Evolutionary conservation across 2,329 filamentous ascomycete genomes (phyloP), one percentile per base, ranked within the genome.

Genomic region (Exophiala calicioides): DNA sequence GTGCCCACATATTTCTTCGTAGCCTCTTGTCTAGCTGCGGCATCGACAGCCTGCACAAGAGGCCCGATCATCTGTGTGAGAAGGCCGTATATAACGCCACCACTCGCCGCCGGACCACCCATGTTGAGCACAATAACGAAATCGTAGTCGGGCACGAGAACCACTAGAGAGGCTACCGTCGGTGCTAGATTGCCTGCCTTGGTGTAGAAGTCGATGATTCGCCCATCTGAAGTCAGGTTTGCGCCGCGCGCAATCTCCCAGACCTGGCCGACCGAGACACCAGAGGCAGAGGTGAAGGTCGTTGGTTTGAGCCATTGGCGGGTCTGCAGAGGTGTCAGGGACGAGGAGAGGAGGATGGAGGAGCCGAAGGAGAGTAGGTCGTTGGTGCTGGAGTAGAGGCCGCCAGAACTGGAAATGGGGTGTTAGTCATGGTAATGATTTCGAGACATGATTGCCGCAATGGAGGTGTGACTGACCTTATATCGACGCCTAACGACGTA

Each of bases 271-370:
- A 71, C 62, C 3, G 64, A 62, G 41, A 68, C 68, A 31, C 60
- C 60, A 2, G 71, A 63, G 29, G 68, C 64, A 0, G 68, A 62
- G 2, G 69, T 70, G 40, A 65, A 66, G 0, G 66, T 57, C n/a
- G 62, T 62, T 0, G 69, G 68, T 38, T 71, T 71, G 52, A 72
- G 60, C 69, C 69, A 72, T 12, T 59, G 60, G 13, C 63, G 60
- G 0, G 68, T 71, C 18, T 56, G 50, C 3, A 61, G 58, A 0
- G 61, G 57, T 0, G n/a, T n/a, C n/a, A n/a, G 64, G 51, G 4
- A 72, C 60, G 4, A 71, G 58, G 63, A 58, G 44, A 63, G 58
- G 4, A 68, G 40, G 1, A 62, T 53, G 5, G 61, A 62, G 3
- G 63, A 32, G 20, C 67, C 66, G 3, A 62, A 55, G 12, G 62